Evolutionary conservation across 139 green algal genomes (phyloP), one percentile per base, ranked within the genome.

Genomic region (Picochlorum costavermella): DNA sequence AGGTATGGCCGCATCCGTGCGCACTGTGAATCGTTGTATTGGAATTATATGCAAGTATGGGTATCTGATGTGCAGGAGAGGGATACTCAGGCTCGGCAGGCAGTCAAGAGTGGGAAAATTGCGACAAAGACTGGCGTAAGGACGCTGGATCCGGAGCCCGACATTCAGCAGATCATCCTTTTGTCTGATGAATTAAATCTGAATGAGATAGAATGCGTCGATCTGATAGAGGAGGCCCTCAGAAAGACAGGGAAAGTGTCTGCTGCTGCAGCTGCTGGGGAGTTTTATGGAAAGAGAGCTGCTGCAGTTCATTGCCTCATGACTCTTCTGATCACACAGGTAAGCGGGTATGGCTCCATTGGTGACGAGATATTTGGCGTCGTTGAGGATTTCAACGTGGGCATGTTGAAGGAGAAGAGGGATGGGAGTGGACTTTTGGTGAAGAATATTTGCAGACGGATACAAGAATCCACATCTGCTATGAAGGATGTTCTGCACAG

Each of bases 181-280:
- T 68, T 90, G 30, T 76, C 75, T 12, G 76, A 88, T 23, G 81
- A 83, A 62, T 45, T 89, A 48, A 67, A 73, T 23, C 68, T 92
- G 56, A 78, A 92, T 59, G 85, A 92, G 53, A 36, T 87, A 12
- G 37, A 71, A 8, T 77, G 72, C 46, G 72, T 87, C 61, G 69
- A 82, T 63, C 80, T 78, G 43, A 73, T 92, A 29, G 67, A 79
- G 16, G 61, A 64, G 13, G 81, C 76, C 2, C 61, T 79, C 20
- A 72, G 88, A 37, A 64, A 78, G 72, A 64, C 56, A 5, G 72
- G 72, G 3, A 69, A 71, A 50, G 70, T 80, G 33, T 66, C 69
- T 12, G 78, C 74, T 0, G 83, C 86, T 17, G 68, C 67, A 5
- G 84, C 73, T 1, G 75, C 78, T 0, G 84, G 84, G 6, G 33